phyloP scores from a whole-genome alignment of 108 stramenopile species.

The Epithemia pelagica region DNA sequence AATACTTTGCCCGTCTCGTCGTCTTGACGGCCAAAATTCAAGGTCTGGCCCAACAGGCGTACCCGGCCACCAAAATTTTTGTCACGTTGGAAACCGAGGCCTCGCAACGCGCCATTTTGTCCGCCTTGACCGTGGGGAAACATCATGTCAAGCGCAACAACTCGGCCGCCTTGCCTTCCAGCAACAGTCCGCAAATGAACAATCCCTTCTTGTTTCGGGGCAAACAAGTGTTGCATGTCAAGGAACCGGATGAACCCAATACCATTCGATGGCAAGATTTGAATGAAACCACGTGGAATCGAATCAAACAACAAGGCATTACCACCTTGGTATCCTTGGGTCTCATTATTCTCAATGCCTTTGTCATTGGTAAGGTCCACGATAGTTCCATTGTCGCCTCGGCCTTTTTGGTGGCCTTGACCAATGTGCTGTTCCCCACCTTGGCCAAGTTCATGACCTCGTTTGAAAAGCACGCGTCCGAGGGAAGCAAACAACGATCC shows the following conservation, averaged over 20 bases:
- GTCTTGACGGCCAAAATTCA: conserved; percentile 57
- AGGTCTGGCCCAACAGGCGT: conserved; percentile 62
- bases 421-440: conserved; percentile 67
- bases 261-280: conserved; percentile 79
- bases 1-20: conserved; percentile 36
- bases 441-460: conserved; percentile 60
- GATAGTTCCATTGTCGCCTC: conserved; percentile 7
- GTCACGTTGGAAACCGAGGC: conserved; percentile 82
- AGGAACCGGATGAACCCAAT: conserved; percentile 77
- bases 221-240: conserved; percentile 45
- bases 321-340: conserved; percentile 48
- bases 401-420: conserved; percentile 56
- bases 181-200: too few species aligned
- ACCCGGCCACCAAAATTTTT: conserved; percentile 68
- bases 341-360: conserved; percentile 35
- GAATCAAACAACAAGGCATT: conserved; percentile 34
- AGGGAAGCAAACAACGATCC: conserved; percentile 57
- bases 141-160: neutral
- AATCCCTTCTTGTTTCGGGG: conserved; percentile 20
- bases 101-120: conserved; percentile 61
- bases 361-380: conserved; percentile 26
- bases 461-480: conserved; percentile 67
- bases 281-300: conserved; percentile 35
- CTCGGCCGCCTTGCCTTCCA: too few species aligned
- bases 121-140: conserved; percentile 55